phyloP scores from a whole-genome alignment of 2,329 filamentous ascomycete species.

The Claviceps sorghi region DNA sequence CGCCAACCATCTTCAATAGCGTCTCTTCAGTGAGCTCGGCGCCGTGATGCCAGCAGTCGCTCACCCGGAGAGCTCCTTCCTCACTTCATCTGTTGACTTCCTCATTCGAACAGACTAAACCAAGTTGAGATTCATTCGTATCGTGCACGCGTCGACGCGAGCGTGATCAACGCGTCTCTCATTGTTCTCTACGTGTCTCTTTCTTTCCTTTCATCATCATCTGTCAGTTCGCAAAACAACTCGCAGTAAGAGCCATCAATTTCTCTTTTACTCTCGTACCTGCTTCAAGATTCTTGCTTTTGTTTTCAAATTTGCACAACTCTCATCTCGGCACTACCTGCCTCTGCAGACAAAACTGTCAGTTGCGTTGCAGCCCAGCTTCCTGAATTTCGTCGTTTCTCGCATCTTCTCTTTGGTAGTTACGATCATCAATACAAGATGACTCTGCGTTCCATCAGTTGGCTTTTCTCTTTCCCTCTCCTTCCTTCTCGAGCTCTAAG shows the following conservation, averaged over 20 bases:
- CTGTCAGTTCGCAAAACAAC: not conserved
- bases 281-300: not conserved
- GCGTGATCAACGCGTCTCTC: not conserved
- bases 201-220: conserved; percentile 1
- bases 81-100: not conserved
- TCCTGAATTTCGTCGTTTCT: not conserved
- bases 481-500: conserved; percentile 1
- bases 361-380: not conserved
- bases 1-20: conserved; percentile 4
- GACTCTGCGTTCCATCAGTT: not conserved
- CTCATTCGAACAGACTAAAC: not conserved
- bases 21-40: conserved; percentile 4
- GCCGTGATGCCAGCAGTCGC: conserved; percentile 2
- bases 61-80: not conserved
- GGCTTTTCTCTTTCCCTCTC: not conserved
- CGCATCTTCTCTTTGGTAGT: not conserved
- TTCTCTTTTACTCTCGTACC: not conserved
- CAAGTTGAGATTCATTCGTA: not conserved
- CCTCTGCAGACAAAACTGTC: not conserved
- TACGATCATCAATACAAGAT: conserved; percentile 1
- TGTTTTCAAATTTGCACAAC: not conserved
- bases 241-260: conserved; percentile 1
- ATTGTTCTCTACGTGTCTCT: not conserved
- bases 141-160: not conserved
- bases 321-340: not conserved